Evolutionary conservation across 2,329 filamentous ascomycete species (phyloP).

Genomic region (Epichloe glyceriae): DNA sequence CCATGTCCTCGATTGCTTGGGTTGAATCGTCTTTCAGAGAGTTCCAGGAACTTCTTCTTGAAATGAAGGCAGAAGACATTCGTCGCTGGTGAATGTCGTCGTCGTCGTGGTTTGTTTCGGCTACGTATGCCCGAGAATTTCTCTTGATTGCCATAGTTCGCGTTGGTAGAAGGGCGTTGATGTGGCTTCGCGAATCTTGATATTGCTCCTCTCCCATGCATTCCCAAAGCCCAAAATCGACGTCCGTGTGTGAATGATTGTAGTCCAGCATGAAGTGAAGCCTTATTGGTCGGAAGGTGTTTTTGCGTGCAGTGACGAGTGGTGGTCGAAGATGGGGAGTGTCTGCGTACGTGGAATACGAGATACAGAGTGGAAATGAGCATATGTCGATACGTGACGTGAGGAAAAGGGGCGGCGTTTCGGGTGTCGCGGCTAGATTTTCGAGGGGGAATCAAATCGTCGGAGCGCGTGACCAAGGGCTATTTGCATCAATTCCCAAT

Average conservation of each 20-base stretch:
- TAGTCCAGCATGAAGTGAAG: not conserved
- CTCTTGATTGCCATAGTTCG: conserved; percentile 13
- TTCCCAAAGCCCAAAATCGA: too few species aligned
- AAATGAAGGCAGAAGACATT: conserved; percentile 13
- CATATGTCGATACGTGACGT: not conserved
- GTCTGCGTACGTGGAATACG: not conserved
- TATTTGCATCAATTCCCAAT: not conserved
- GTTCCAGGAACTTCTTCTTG: conserved; percentile 18
- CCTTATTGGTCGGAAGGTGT: not conserved
- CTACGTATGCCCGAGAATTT: conserved; percentile 11
- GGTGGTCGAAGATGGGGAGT: not conserved
- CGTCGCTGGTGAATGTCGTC: conserved; percentile 5
- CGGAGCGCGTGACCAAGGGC: not conserved
- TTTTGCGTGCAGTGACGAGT: not conserved
- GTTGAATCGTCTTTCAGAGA: conserved; percentile 16
- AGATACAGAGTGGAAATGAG: not conserved
- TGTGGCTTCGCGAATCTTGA: too few species aligned
- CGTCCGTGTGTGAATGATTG: too few species aligned
- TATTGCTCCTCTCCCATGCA: too few species aligned
- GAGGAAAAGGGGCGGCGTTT: not conserved
- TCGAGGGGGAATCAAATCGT: not conserved
- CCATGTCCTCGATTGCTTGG: conserved; percentile 11
- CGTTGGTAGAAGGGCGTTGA: too few species aligned
- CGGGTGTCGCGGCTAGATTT: not conserved
- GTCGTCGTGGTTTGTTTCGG: conserved; percentile 9